phyloP scores from a whole-genome alignment of 2,329 filamentous ascomycete genomes.

The Colletotrichum scovillei region DNA sequence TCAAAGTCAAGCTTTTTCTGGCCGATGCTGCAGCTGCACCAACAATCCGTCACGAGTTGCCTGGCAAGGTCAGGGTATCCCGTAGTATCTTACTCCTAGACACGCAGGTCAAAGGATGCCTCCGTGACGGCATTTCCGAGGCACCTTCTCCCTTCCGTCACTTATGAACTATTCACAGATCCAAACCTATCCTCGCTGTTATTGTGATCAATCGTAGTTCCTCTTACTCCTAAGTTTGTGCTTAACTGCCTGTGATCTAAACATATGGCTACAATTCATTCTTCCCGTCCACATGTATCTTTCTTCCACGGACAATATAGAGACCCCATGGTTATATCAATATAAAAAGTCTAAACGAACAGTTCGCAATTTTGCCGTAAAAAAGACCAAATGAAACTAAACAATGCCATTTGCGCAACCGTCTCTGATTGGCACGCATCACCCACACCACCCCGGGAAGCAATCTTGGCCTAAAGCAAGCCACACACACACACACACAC shows the following conservation, averaged over 20 bases:
- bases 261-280: background rate
- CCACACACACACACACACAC: background rate
- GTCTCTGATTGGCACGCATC: constrained; percentile 8
- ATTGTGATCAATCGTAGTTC: too few relatives aligned
- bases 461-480: background rate
- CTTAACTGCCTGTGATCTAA: too few relatives aligned
- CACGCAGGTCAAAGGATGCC: background rate
- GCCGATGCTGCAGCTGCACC: background rate
- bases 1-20: constrained; percentile 23
- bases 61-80: background rate
- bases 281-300: background rate
- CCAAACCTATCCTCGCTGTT: too few relatives aligned
- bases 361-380: background rate
- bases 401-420: background rate
- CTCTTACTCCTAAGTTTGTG: too few relatives aligned
- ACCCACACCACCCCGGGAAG: background rate
- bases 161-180: too few relatives aligned
- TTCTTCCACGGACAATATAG: background rate
- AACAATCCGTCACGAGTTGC: background rate
- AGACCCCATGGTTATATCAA: background rate
- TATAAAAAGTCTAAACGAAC: background rate
- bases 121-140: background rate
- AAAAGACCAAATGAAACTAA: background rate
- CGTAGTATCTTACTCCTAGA: too few relatives aligned
- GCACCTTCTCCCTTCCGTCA: background rate